phyloP scores from a whole-genome alignment of 441 rosid genomes.

The Jatropha podagrica region DNA sequence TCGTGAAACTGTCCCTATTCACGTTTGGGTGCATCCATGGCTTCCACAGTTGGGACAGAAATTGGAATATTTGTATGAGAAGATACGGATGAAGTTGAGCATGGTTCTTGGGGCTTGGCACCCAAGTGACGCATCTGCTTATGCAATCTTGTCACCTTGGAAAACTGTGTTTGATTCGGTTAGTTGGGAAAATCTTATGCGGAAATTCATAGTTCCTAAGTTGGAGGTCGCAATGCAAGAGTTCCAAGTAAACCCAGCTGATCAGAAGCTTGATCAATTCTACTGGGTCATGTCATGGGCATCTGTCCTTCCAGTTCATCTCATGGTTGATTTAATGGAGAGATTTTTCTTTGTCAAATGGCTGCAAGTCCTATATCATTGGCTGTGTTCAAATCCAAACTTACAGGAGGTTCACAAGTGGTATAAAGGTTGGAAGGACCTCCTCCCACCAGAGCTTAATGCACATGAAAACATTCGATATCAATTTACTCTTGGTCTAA shows the following conservation, averaged over 20 bases:
- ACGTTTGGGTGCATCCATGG: slow-evolving; percentile 97
- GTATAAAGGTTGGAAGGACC: slow-evolving; percentile 76
- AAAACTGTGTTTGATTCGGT: slow-evolving; percentile 78
- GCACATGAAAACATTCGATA: slow-evolving; percentile 71
- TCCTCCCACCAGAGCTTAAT: slow-evolving; percentile 76
- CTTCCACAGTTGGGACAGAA: slow-evolving; percentile 72
- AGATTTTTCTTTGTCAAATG: slow-evolving; percentile 79
- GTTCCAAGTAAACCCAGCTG: slow-evolving; percentile 76
- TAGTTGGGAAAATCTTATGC: slow-evolving; percentile 92
- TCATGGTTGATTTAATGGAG: slow-evolving; percentile 86
- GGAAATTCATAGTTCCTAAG: slow-evolving; percentile 86
- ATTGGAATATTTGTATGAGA: slow-evolving; percentile 71
- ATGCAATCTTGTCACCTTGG: slow-evolving; percentile 90
- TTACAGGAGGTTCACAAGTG: slow-evolving; percentile 73
- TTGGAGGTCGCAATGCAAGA: slow-evolving; percentile 79
- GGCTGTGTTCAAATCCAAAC: slow-evolving; percentile 68
- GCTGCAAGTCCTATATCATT: slow-evolving; percentile 81
- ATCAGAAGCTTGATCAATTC: slow-evolving; percentile 71
- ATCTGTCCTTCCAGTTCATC: slow-evolving; percentile 70
- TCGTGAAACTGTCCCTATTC: slow-evolving; percentile 74
- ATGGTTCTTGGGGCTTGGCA: slow-evolving; percentile 89
- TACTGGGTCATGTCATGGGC: slow-evolving; percentile 80
- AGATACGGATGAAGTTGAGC: slow-evolving; percentile 73
- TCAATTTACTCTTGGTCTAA: slow-evolving; percentile 67
- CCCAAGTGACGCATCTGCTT: slow-evolving; percentile 79